Conservation (phyloP, 2,329 filamentous ascomycete species). For the Cercospora zeina region DNA sequence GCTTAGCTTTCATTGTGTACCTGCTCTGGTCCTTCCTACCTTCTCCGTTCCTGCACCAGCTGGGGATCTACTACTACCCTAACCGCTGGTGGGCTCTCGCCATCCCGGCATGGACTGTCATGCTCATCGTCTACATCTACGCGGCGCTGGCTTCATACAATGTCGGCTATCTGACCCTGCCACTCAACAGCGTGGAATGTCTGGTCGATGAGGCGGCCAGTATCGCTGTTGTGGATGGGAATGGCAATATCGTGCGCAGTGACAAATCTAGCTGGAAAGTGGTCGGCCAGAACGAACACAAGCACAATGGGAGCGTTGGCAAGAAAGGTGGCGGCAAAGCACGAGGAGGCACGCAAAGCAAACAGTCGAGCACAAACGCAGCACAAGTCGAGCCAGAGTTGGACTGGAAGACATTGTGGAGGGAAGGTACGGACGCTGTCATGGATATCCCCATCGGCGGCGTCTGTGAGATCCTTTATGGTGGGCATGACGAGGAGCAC, state of each 20-base stretch:
- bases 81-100: conserved; percentile 97
- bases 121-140: conserved; percentile 88
- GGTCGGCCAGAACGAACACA: conserved; percentile 19
- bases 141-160: conserved; percentile 90
- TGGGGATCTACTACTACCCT: conserved; percentile 95
- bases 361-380: conserved; percentile 40
- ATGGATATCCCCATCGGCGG: conserved; percentile 95
- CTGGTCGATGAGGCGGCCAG: conserved; percentile 88
- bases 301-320: conserved; percentile 33
- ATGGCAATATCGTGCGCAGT: conserved; percentile 57
- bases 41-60: conserved; percentile 82
- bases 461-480: conserved; percentile 92
- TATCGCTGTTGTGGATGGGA: conserved; percentile 76
- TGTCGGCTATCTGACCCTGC: conserved; percentile 80
- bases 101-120: conserved; percentile 85
- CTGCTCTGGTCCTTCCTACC: conserved; percentile 87
- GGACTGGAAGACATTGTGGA: conserved; percentile 85
- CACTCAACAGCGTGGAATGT: conserved; percentile 77
- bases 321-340: conserved; percentile 44
- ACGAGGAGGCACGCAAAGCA: conserved; percentile 41
- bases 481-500: conserved; percentile 41
- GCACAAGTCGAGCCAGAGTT: conserved; percentile 42
- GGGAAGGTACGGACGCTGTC: conserved; percentile 89
- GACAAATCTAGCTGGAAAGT: conserved; percentile 35
- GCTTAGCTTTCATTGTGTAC: conserved; percentile 73